Conservation (phyloP, 371 early-diverging fungal genomes). For the Sporodiniella umbellata region DNA sequence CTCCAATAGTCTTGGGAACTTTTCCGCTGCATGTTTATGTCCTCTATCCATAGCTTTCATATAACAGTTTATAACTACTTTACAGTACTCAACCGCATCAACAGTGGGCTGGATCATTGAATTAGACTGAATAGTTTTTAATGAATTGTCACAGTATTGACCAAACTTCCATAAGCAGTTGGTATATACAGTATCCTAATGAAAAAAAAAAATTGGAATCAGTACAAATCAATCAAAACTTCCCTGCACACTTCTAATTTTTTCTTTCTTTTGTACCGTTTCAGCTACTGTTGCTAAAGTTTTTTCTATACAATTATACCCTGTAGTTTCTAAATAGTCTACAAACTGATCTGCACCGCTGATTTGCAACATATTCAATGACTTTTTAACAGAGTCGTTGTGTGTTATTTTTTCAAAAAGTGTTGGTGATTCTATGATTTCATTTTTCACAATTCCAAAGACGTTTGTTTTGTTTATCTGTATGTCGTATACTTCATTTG, state of each 20-base stretch:
- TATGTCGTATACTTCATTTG: not conserved
- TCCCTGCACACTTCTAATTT: too few species aligned
- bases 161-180: constrained; percentile 35
- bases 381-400: not conserved
- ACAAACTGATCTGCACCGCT: constrained; percentile 4
- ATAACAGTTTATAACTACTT: constrained; percentile 46
- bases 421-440: not conserved
- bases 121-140: constrained; percentile 7
- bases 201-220: not conserved
- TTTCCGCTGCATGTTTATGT: constrained; percentile 46
- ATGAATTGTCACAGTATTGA: constrained; percentile 34
- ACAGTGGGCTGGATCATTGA: constrained; percentile 11
- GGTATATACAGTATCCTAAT: constrained; percentile 11
- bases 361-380: not conserved
- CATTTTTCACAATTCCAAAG: not conserved
- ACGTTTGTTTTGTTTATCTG: not conserved
- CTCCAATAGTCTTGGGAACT: constrained; percentile 69
- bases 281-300: constrained; percentile 2
- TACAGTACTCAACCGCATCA: constrained; percentile 30
- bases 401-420: not conserved
- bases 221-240: not conserved
- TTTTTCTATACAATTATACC: constrained; percentile 10
- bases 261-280: too few species aligned
- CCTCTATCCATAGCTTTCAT: constrained; percentile 47
- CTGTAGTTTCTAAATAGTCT: constrained; percentile 15